Evolutionary conservation across 164 flowering plant species (phyloP), one percentile per base, ranked within the genome.

Genomic region (Chloranthus sessilifolius): DNA sequence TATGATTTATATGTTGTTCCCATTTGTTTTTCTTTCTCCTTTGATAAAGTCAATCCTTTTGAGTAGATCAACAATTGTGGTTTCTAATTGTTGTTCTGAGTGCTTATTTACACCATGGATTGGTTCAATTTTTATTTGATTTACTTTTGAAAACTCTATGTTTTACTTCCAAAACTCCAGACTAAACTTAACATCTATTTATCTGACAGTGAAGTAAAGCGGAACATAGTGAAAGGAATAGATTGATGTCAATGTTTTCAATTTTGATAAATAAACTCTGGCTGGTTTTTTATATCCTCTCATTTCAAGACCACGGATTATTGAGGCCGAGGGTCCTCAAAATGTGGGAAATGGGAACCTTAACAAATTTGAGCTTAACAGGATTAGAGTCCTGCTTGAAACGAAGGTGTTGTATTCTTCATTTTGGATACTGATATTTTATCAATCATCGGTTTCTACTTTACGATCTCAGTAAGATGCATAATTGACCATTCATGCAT

Each of bases 21-120:
- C 35, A 48, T 41, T 47, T 45, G 15, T 56, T 42, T 44, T 31
- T 47, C 41, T 25, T 5, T n/a, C 21, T 15, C 20, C 14, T 25
- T 46, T n/a, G 50, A 48, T 39, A 40, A 36, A 59, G 46, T 54
- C 36, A 28, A 64, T 49, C 43, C 33, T 54, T 54, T 55, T 49
- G 31, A 52, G 55, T 43, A 47, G 64, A 63, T 48, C 20, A 40
- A 24, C 53, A 62, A 50, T 27, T 4, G n/a, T 43, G 24, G 59
- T 56, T 54, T 31, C 43, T 16, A 28, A 26, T 30, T 21, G 7
- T 57, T 53, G 35, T 45, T 37, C 46, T 31, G 19, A 12, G 26
- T 53, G 29, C 43, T 41, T 50, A 47, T 49, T 53, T 41, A 52
- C 53, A 42, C 30, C 33, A 36, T 36, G 36, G n/a, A 27, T 25